These are phyloP conservation scores for Infundibulicybe gibba DNA, from an alignment of 768 basidiomycete species.

Conservation along the genomic window DNA sequence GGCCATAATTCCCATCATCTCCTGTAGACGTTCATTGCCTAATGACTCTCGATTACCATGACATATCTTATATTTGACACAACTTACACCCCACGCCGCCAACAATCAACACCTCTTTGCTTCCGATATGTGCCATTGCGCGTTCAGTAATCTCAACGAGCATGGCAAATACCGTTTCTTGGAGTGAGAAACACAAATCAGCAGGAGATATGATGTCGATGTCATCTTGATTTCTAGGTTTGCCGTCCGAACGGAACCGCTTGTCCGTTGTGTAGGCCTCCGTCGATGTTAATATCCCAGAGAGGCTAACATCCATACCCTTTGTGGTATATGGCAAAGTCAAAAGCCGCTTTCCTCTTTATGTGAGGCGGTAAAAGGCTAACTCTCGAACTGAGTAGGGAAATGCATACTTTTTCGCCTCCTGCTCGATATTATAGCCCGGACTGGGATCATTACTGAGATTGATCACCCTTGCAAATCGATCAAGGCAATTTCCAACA, in stretches of 20 bases:
- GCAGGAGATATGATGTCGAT: conserved; percentile 84
- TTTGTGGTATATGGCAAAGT: conserved; percentile 93
- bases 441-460: conserved; percentile 95
- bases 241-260: conserved; percentile 58
- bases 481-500: conserved; percentile 97
- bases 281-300: conserved; percentile 86
- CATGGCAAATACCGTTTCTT: conserved; percentile 98
- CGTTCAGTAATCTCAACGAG: conserved; percentile 98
- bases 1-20: conserved; percentile 99
- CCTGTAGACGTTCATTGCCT: conserved; percentile 92
- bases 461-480: conserved; percentile 93
- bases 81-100: conserved; percentile 98
- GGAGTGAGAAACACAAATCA: conserved; percentile 95
- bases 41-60: background rate
- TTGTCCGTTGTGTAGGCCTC: conserved; percentile 89
- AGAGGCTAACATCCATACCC: conserved; percentile 96
- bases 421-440: conserved; percentile 96
- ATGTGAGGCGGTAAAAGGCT: background rate
- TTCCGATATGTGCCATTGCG: conserved; percentile 98
- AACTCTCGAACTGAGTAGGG: background rate
- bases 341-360: conserved; percentile 80
- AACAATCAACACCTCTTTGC: conserved; percentile 94
- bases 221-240: conserved; percentile 33
- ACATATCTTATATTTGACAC: background rate
- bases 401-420: conserved; percentile 77